Evolutionary conservation across 2,329 filamentous ascomycete species (phyloP), one percentile per base, ranked within the genome.

Genomic region (Anthostomella pinea): DNA sequence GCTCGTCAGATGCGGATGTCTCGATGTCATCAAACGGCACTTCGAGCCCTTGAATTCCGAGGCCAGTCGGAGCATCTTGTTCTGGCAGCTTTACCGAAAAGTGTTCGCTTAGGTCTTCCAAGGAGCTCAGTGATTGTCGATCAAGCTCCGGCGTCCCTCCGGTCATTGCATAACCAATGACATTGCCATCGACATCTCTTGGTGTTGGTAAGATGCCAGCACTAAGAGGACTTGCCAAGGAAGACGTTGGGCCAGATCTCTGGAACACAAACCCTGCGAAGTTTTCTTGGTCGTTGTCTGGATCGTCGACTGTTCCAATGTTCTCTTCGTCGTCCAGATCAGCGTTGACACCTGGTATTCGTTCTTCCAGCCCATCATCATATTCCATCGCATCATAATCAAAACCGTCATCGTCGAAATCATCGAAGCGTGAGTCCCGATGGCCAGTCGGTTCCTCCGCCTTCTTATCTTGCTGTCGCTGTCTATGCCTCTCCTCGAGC

Each of bases 401-500:
- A 46, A 78, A 76, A 6, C 53, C 59, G 46, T 80, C 77, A 19
- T 79, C 79, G 46, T 82, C 76, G 49, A 78, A 79, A 33, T 82
- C 79, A 45, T 82, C 77, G 45, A 70, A 79, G 13, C 73, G 65
- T 3, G 75, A 76, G 51, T 79, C 74, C 25, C 68, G 64, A 22
- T 51, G 50, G 8, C 61, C 58, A 26, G 57, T 47, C 33, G 62
- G 33, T 18, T 64, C 53, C 39, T 69, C 59, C 4, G 65, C 66
- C 42, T 77, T 70, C 52, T 75, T 82, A 40, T 83, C 80, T 19
- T 81, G 66, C 43, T 82, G 77, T 35, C 79, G 77, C 47, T 84
- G 75, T 11, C 82, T 71, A 57, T 88, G 84, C 30, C 80, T 75
- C 49, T 87, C 86, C 58, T 88, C 87, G 25, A 89, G 65, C 23